Base-by-base conservation (phyloP, 2,329 filamentous ascomycete species). In the Cytospora mali region DNA sequence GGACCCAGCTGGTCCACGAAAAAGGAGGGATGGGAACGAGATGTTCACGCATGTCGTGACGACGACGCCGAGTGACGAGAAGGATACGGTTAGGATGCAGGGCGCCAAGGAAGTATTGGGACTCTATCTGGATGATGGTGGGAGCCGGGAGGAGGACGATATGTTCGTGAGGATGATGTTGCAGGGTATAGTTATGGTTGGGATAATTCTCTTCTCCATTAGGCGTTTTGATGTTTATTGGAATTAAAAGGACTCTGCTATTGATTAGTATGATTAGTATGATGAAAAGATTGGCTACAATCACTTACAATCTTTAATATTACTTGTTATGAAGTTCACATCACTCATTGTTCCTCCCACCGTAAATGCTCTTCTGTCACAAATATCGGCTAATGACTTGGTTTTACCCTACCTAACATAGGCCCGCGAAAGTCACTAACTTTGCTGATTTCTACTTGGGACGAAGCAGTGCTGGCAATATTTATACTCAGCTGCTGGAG, bases 91-190 rank as follows among this genome's bases (percentile, higher is more conserved):
- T 60, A 59, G 53, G n/a, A 59, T 31, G 35, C 18, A 23, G 42
- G 63, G 63, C 9, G 27, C 51, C 25, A 57, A 29, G 51, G 63
- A 65, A 27, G 49, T 55, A 14, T 23, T 65, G 49, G 59, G 55
- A 13, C 46, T 59, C 6, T 49, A 48, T 6, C 33, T 59, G 3
- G 55, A 48, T 31, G 51, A 58, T 7, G 9, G 25, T 10, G 51
- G 16, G 10, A 27, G 23, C 31, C 27, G 21, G 10, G 51, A 39
- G 18, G 59, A 64, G 28, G 63, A 64, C 4, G 62, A 62, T 28
- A 57, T 62, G n/a, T 62, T 65, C 23, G 63, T 62, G 35, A 39
- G 31, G n/a, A 65, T 65, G 63, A 56, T 65, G 56, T 55, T 35
- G 35, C 56, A 48, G 53, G 63, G 60, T 21, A 33, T 49, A n/a